phyloP scores from a whole-genome alignment of 257 asterid species.

The Pogostemon cablin region DNA sequence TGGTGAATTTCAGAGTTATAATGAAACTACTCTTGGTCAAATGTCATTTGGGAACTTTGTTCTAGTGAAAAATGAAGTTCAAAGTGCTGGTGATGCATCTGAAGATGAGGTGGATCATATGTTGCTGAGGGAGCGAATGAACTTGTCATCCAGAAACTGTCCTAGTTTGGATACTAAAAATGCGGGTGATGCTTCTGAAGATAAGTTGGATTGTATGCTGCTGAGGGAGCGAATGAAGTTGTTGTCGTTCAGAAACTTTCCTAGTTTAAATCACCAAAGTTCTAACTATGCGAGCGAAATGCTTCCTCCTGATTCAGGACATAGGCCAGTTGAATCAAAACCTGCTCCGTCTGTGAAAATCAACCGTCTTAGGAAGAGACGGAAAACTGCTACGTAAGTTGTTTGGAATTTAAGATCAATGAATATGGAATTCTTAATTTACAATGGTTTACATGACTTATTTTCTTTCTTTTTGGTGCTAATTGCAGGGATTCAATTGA shows the following conservation, averaged over 20 bases:
- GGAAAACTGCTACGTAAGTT: conserved; percentile 81
- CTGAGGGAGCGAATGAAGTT: conserved; percentile 65
- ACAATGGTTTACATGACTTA: background rate
- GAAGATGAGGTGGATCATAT: conserved; percentile 75
- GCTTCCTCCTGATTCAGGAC: conserved; percentile 37
- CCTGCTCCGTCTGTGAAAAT: conserved; percentile 45
- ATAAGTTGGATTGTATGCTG: conserved; percentile 73
- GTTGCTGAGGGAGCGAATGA: conserved; percentile 66
- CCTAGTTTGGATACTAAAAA: conserved; percentile 33
- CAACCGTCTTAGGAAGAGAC: conserved; percentile 64
- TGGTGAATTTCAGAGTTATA: conserved; percentile 31
- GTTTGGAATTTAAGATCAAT: conserved; percentile 15
- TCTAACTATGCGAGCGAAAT: conserved; percentile 38
- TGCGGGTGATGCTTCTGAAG: conserved; percentile 43
- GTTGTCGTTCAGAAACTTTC: conserved; percentile 42
- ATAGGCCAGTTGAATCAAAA: conserved; percentile 42
- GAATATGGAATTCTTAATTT: conserved; percentile 10
- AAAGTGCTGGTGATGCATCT: conserved; percentile 35
- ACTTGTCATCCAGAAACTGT: conserved; percentile 43
- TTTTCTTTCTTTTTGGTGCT: conserved; percentile 32
- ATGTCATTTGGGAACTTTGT: conserved; percentile 35
- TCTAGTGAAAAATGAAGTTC: conserved; percentile 53
- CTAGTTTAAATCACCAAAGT: conserved; percentile 34
- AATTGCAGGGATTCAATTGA: conserved; percentile 78
- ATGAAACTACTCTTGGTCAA: conserved; percentile 32